Percentiles rank a stretch among this genome's conserved stretches.
phyloP scores from a whole-genome alignment of 345 rosid genomes.

The Brassica juncea region DNA sequence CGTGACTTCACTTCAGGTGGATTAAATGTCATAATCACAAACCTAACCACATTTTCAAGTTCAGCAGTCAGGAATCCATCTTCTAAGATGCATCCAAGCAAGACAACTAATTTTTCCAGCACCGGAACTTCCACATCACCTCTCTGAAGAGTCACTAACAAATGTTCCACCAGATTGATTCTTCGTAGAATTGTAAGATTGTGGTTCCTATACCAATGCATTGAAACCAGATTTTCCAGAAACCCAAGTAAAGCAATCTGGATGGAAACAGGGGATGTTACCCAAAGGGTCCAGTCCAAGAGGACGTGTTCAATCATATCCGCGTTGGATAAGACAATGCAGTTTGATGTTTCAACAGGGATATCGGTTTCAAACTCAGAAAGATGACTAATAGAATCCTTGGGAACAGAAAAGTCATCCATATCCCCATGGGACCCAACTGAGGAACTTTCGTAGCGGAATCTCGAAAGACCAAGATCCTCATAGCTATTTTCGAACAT shows the following conservation, averaged over 20 bases:
- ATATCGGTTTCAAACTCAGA: slow-evolving; percentile 92
- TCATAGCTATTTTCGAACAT: slow-evolving; percentile 72
- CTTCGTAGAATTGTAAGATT: slow-evolving; percentile 91
- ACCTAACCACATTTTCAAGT: slow-evolving; percentile 91
- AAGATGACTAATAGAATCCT: slow-evolving; percentile 86
- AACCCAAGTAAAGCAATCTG: slow-evolving; percentile 91
- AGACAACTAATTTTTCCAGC: slow-evolving; percentile 88
- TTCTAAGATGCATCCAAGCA: slow-evolving; percentile 97
- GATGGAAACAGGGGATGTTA: slow-evolving; percentile 80
- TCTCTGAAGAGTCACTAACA: slow-evolving; percentile 91
- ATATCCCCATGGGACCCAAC: slow-evolving; percentile 90
- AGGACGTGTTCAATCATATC: slow-evolving; percentile 99
- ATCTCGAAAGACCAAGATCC: slow-evolving; percentile 73
- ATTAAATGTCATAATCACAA: slow-evolving; percentile 97
- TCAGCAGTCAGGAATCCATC: slow-evolving; percentile 94
- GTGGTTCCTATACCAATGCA: slow-evolving; percentile 99
- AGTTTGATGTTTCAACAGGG: slow-evolving; percentile 85
- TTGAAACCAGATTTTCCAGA: slow-evolving; percentile 97
- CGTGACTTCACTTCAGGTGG: slow-evolving; percentile 84
- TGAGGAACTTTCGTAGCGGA: slow-evolving; percentile 80
- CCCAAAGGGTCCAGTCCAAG: slow-evolving; percentile 99
- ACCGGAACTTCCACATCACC: slow-evolving; percentile 99
- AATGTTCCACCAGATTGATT: slow-evolving; percentile 94
- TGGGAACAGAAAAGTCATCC: slow-evolving; percentile 90
- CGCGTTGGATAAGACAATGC: slow-evolving; percentile 91